phyloP scores from a whole-genome alignment of 2,329 filamentous ascomycete genomes.

The Colletotrichum eremochloae region DNA sequence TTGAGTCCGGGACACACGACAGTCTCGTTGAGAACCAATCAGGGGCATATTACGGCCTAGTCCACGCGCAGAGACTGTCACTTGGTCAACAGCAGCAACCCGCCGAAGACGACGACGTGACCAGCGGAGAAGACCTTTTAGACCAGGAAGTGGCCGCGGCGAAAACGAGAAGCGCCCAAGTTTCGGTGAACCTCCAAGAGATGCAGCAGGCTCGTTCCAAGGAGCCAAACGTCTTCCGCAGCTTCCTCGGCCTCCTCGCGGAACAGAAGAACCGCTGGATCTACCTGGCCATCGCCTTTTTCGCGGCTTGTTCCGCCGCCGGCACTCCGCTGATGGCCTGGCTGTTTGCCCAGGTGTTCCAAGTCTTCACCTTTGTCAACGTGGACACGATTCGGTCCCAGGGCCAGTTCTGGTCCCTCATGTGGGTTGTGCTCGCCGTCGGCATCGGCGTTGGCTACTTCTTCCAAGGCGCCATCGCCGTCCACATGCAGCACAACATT shows the following conservation, averaged over 20 bases:
- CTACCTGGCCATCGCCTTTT: conserved; percentile 63
- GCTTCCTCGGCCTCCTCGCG: conserved; percentile 68
- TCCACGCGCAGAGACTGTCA: conserved; percentile 72
- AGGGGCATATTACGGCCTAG: conserved; percentile 77
- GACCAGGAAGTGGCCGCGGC: conserved; percentile 53
- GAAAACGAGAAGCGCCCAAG: conserved; percentile 58
- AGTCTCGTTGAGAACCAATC: conserved; percentile 71
- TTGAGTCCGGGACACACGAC: conserved; percentile 83
- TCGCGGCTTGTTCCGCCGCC: conserved; percentile 58
- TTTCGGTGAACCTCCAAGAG: conserved; percentile 50
- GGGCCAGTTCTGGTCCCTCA: conserved; percentile 73
- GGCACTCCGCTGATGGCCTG: conserved; percentile 65
- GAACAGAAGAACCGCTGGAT: conserved; percentile 68
- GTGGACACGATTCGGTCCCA: conserved; percentile 53
- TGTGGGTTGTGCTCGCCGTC: conserved; percentile 73
- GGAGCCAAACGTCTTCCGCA: conserved; percentile 61
- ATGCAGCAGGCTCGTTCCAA: conserved; percentile 50
- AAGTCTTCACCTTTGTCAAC: conserved; percentile 58
- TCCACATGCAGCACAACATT: conserved; percentile 60
- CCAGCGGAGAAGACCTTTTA: conserved; percentile 55
- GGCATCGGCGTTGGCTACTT: conserved; percentile 67
- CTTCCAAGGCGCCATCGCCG: conserved; percentile 59
- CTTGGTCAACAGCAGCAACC: conserved; percentile 57
- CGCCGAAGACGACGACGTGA: conserved; percentile 49
- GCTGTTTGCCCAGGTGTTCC: conserved; percentile 67